A percentile compares a stretch with the other conserved stretches of the same genome.
Evolutionary conservation across 140 eudicot species (phyloP).

Genomic region (Ambrosia hybrid): DNA sequence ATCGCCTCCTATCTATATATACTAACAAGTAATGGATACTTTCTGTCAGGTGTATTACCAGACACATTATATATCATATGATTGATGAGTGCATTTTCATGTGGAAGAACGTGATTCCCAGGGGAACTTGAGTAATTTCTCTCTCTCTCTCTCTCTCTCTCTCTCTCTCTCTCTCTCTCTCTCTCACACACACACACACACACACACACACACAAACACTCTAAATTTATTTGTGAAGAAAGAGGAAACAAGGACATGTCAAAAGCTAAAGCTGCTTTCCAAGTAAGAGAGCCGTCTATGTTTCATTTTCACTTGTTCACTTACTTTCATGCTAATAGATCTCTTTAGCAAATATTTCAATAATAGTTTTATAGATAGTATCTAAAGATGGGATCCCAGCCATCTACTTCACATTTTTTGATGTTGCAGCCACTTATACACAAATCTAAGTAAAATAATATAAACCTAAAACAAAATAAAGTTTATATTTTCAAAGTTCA

Average conservation of each 20-base stretch:
- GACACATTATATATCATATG: slow-evolving; percentile 27
- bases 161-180: neutral
- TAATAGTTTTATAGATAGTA: neutral
- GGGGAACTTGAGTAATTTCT: slow-evolving; percentile 24
- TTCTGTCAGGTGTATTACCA: slow-evolving; percentile 31
- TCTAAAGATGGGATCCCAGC: slow-evolving; percentile 9
- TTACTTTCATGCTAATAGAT: slow-evolving; percentile 24
- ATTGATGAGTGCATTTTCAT: slow-evolving; percentile 34
- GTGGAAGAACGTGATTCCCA: slow-evolving; percentile 33
- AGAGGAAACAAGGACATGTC: slow-evolving; percentile 33
- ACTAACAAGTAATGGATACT: slow-evolving; percentile 17
- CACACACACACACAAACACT: neutral
- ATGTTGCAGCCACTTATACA: slow-evolving; percentile 8
- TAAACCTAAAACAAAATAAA: neutral
- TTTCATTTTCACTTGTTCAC: slow-evolving; percentile 31
- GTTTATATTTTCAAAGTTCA: neutral
- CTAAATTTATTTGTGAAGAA: slow-evolving; percentile 11
- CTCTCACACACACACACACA: neutral
- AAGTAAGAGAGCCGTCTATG: slow-evolving; percentile 39
- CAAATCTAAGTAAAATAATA: neutral
- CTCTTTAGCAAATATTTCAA: slow-evolving; percentile 11
- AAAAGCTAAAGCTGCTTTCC: slow-evolving; percentile 45
- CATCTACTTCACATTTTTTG: slow-evolving; percentile 3
- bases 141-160: neutral
- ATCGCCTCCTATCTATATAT: neutral